Evolutionary conservation across 441 rosid species (phyloP), one percentile per base, ranked within the genome.

Genomic region (Erodium texanum): DNA sequence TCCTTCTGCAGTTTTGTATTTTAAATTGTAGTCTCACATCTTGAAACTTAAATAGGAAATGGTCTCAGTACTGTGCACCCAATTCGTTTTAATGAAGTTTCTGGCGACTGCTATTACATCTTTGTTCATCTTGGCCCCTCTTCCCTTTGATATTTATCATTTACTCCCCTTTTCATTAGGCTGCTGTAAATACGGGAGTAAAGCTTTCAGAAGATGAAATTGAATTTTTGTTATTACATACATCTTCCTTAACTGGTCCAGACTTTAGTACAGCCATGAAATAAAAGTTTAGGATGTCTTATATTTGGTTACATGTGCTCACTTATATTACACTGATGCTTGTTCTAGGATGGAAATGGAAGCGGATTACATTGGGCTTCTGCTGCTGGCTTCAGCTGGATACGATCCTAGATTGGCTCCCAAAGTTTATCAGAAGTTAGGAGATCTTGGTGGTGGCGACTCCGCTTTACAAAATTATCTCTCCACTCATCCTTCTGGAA

Each of bases 401-500:
- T 94, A 86, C 9, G 94, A 94, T 76, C 99, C 98, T 75, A 84
- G 94, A 36, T 64, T 81, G 64, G 96, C 98, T n/a, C 98, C 98
- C 4, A 72, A 50, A 70, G 92, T 92, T 66, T 87, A 79, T 16
- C 97, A 94, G 78, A 92, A 87, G 82, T 73, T 92, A 66, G 97
- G 92, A 22, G 79, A 84, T 78, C 72, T 91, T 1, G 71, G 79
- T 56, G 62, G 62, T 2, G 89, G 95, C 22, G 82, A 80, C 0
- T 83, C 79, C 0, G 38, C 71, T 7, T 58, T 87, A 3, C 74
- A 73, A 72, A 88, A 89, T 70, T 91, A 91, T 72, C 83, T 94
- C 12, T 87, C 96, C 3, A 94, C 97, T n/a, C 99, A 94, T 81
- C 99, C 97, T 24, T 94, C 99, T 9, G 97, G 97, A 20, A 88